A percentile compares a stretch with the other conserved stretches of the same genome.
phyloP scores from a whole-genome alignment of 257 asterid genomes.

The Prunella vulgaris region DNA sequence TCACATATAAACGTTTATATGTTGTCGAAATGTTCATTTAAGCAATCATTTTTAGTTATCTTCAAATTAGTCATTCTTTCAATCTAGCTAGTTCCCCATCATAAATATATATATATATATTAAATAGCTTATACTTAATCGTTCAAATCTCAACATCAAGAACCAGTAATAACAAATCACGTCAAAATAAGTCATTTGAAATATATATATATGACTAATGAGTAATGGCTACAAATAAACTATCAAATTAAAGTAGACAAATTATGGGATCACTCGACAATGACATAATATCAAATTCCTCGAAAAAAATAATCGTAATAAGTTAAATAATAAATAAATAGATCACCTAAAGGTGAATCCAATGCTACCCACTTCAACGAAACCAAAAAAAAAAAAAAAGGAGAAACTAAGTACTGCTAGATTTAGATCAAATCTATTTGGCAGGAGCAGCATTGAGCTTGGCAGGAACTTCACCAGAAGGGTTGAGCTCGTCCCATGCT shows the following conservation, averaged over 20 bases:
- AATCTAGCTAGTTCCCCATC: too few species aligned
- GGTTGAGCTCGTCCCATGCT: slow-evolving; percentile 91
- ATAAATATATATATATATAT: too few species aligned
- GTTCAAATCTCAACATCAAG: background rate
- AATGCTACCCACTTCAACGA: slow-evolving; percentile 12
- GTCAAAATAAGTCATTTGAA: background rate
- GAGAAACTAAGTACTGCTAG: background rate
- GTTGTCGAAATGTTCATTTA: too few species aligned
- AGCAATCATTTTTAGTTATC: too few species aligned
- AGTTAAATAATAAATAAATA: slow-evolving; percentile 5
- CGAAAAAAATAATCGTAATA: slow-evolving; percentile 12
- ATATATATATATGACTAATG: slow-evolving; percentile 8
- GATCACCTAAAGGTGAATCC: background rate
- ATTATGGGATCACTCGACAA: slow-evolving; percentile 19
- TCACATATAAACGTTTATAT: too few species aligned
- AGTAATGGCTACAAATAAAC: slow-evolving; percentile 13
- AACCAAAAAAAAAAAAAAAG: background rate
- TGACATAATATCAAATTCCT: slow-evolving; percentile 15
- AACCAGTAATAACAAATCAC: background rate
- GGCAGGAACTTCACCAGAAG: slow-evolving; percentile 35
- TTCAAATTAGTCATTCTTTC: too few species aligned
- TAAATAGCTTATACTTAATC: too few species aligned
- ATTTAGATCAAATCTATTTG: slow-evolving; percentile 31
- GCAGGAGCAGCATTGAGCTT: slow-evolving; percentile 21
- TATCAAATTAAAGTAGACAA: slow-evolving; percentile 6